Conservation (phyloP, 1,139 yeast genomes). For the Yamadazyma friedrichii region DNA sequence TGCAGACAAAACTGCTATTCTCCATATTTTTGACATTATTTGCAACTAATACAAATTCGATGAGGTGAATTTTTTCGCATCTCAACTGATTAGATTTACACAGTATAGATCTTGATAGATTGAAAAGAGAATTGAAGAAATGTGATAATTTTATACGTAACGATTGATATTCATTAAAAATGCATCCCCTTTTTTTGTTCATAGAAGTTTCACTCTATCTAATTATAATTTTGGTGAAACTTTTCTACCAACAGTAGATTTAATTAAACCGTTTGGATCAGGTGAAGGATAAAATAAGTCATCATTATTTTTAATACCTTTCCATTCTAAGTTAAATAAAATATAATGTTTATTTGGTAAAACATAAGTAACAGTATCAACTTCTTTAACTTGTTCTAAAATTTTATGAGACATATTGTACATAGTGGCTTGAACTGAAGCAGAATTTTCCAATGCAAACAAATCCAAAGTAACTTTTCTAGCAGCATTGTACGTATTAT, state of each 20-base stretch:
- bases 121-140: background rate
- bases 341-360: slow-evolving; percentile 92
- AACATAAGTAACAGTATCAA: slow-evolving; percentile 65
- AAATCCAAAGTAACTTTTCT: slow-evolving; percentile 68
- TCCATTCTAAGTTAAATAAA: slow-evolving; percentile 77
- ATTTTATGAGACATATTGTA: slow-evolving; percentile 83
- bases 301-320: slow-evolving; percentile 75
- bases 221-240: slow-evolving; percentile 28
- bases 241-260: slow-evolving; percentile 75
- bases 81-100: background rate
- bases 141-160: background rate
- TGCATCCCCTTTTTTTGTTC: too few relatives aligned
- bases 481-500: slow-evolving; percentile 57
- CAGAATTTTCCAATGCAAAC: slow-evolving; percentile 82
- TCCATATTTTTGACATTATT: slow-evolving; percentile 17
- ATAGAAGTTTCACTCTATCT: too few relatives aligned
- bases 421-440: slow-evolving; percentile 95
- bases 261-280: slow-evolving; percentile 90
- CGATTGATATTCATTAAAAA: slow-evolving; percentile 1
- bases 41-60: slow-evolving; percentile 1
- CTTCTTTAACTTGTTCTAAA: slow-evolving; percentile 53
- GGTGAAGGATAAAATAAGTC: slow-evolving; percentile 87
- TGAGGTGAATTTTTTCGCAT: slow-evolving; percentile 3
- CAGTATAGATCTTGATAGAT: background rate
- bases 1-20: slow-evolving; percentile 36